A percentile compares a stretch with the other conserved stretches of the same genome.
Conservation (phyloP, 2,329 filamentous ascomycete species). For the Microdochium bolleyi region DNA sequence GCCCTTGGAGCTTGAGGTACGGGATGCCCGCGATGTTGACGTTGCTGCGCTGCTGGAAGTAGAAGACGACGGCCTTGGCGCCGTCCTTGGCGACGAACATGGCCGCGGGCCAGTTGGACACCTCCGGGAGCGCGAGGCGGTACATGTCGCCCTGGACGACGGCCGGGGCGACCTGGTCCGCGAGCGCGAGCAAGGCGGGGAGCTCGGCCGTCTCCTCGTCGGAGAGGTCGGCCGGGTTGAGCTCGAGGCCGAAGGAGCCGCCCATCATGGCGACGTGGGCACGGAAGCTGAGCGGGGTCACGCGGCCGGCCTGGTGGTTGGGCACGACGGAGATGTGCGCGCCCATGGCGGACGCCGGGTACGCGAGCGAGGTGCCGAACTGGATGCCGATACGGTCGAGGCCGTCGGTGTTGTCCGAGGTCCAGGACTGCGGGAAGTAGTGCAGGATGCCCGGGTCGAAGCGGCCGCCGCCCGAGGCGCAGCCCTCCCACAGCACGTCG, state of each 20-base stretch:
- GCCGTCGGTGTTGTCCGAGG: constrained; percentile 57
- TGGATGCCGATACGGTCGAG: constrained; percentile 54
- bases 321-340: constrained; percentile 57
- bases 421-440: constrained; percentile 60
- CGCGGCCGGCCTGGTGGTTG: constrained; percentile 48
- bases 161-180: constrained; percentile 50
- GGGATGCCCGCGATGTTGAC: constrained; percentile 43
- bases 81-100: constrained; percentile 48
- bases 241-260: constrained; percentile 57
- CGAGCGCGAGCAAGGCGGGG: constrained; percentile 43
- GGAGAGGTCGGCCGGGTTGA: constrained; percentile 45
- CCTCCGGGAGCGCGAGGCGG: constrained; percentile 47
- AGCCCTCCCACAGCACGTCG: constrained; percentile 58
- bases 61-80: constrained; percentile 44
- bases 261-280: constrained; percentile 63
- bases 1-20: constrained; percentile 43
- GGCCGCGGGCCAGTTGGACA: constrained; percentile 55
- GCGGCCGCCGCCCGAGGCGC: constrained; percentile 55
- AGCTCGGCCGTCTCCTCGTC: constrained; percentile 43
- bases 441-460: constrained; percentile 57
- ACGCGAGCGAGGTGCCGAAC: constrained; percentile 54
- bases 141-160: constrained; percentile 52
- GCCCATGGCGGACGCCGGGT: constrained; percentile 55
- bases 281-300: constrained; percentile 49
- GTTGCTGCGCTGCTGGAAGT: constrained; percentile 47